Evolutionary conservation across 371 early-diverging fungal species (phyloP).

Genomic region (Fennellomyces sp.): DNA sequence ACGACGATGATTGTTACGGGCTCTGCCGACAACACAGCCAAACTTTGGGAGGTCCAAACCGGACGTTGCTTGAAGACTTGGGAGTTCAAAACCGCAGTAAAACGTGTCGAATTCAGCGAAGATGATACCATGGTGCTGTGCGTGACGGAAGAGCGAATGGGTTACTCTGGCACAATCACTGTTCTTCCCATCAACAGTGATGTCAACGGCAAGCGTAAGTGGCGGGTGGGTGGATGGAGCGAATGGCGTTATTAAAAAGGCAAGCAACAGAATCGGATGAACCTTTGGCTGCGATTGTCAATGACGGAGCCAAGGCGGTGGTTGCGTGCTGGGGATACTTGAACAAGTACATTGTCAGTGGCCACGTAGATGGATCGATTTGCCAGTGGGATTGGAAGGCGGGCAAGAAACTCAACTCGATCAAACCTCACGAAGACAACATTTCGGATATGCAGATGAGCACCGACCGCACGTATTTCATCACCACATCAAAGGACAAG

Average conservation of each 20-base stretch:
- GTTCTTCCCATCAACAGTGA: constrained; percentile 79
- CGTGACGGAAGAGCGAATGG: constrained; percentile 98
- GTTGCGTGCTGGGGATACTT: constrained; percentile 92
- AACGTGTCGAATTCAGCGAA: constrained; percentile 90
- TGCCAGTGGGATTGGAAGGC: constrained; percentile 86
- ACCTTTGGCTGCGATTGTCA: constrained; percentile 67
- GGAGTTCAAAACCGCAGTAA: constrained; percentile 91
- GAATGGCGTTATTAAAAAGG: too few relatives aligned
- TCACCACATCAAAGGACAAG: constrained; percentile 97
- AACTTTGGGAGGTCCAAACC: constrained; percentile 95
- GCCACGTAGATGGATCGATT: constrained; percentile 92
- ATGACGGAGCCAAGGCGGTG: constrained; percentile 81
- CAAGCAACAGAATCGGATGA: constrained; percentile 77
- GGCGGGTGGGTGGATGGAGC: not conserved
- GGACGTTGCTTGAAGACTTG: constrained; percentile 91
- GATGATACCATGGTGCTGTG: constrained; percentile 86
- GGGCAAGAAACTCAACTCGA: constrained; percentile 65
- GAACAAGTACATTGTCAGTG: constrained; percentile 90
- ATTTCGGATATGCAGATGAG: constrained; percentile 97
- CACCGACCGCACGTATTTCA: constrained; percentile 93
- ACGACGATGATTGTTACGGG: constrained; percentile 88
- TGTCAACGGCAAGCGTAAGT: constrained; percentile 32
- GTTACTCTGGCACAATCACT: constrained; percentile 81
- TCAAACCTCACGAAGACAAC: constrained; percentile 70
- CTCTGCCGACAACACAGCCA: constrained; percentile 93